Base-by-base conservation (phyloP, 1,139 yeast species). In the Sugiyamaella paludigena region DNA sequence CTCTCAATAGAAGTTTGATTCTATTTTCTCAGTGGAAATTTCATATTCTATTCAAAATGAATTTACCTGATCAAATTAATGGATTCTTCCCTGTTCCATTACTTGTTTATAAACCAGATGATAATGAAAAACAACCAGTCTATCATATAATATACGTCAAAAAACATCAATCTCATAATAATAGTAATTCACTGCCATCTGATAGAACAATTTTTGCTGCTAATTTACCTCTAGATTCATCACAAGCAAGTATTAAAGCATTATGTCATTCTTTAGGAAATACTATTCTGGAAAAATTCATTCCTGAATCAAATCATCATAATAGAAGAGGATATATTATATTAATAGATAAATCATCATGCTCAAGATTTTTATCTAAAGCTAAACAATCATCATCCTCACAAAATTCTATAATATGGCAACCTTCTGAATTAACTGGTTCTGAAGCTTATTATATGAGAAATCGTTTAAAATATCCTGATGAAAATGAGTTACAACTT, bases 281-380 rank as follows among this genome's bases (percentile, higher is more conserved):
- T 79, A 39, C 87, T 15, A 76, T 84, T 13, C 71, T 85, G 24
- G 86, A 83, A 61, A 68, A 70, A 52, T 72, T 58, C 52, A 60
- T 46, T 27, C 47, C 50, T 4, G 52, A 63, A 28, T 53, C 56
- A 11, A 70, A 63, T 55, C 60, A 55, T 2, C 65, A 75, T 15
- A 37, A 37, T 37, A 19, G 24, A 19, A 76, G 74, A 53, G 94
- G 87, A 1, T 72, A 87, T 12, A 75, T 88, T 30, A 80, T 81
- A 27, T 83, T 91, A 62, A 79, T 89, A 3, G 98, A 91, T 65
- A 83, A 83, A 60, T 68, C 83, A 1, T 84, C 94, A 26, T 76
- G 84, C 40, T 80, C 78, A 53, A 72, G 89, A 51, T 88, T 94
- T 12, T 73, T 84, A 52, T 67, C 71, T 38, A 77, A 84, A 39